Conservation (phyloP, 306 rosid genomes). For the Cyclanthera cordifolia region DNA sequence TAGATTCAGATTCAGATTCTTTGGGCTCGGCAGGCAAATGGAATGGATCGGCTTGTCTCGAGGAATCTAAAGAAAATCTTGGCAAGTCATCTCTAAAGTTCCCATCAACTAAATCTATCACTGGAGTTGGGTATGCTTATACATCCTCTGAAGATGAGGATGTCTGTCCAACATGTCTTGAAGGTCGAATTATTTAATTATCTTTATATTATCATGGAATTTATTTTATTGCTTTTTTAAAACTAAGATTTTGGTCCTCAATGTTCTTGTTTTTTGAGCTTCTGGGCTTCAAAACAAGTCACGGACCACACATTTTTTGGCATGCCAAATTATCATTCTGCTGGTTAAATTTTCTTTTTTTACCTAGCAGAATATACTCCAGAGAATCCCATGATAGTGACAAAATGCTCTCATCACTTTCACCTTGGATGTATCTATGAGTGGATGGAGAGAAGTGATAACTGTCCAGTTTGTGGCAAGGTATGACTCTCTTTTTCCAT, state of each 20-base stretch:
- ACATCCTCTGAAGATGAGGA: conserved; percentile 79
- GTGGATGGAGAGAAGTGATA: conserved; percentile 99
- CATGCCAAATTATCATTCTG: conserved; percentile 5
- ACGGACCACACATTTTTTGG: background rate
- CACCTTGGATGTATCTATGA: conserved; percentile 99
- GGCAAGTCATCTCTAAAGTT: conserved; percentile 45
- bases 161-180: conserved; percentile 94
- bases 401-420: conserved; percentile 88
- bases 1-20: conserved; percentile 50
- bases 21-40: conserved; percentile 55
- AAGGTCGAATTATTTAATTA: conserved; percentile 35
- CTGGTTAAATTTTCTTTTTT: conserved; percentile 12
- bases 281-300: background rate
- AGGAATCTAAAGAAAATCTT: conserved; percentile 54
- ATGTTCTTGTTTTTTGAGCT: conserved; percentile 4
- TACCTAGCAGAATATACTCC: conserved; percentile 57
- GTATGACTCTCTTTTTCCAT: conserved; percentile 27
- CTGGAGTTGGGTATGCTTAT: conserved; percentile 39
- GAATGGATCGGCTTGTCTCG: conserved; percentile 59
- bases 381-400: conserved; percentile 90
- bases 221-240: background rate
- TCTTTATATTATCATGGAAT: background rate
- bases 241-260: background rate
- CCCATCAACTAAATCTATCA: conserved; percentile 43
- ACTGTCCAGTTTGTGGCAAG: conserved; percentile 99